These are phyloP conservation scores for Ettlia oleoabundans DNA, from an alignment of 139 green algal genomes.

Conservation along the genomic window DNA sequence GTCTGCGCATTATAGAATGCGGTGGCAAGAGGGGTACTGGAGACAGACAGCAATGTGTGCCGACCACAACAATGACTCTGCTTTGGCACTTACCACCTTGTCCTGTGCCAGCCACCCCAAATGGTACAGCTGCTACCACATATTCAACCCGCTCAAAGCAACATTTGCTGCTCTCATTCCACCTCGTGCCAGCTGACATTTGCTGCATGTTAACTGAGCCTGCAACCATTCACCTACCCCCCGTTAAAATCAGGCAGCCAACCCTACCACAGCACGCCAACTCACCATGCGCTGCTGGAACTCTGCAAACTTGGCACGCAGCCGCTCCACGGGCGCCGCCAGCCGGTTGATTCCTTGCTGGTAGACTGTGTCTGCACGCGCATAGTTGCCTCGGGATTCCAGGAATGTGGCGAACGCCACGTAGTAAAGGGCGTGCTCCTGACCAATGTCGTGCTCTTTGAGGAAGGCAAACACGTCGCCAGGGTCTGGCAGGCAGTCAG, in stretches of 20 bases:
- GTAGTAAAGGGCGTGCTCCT: slow-evolving; percentile 85
- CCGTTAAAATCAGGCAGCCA: too few species aligned
- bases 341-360: slow-evolving; percentile 72
- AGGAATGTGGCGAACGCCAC: slow-evolving; percentile 85
- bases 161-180: too few species aligned
- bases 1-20: slow-evolving; percentile 48
- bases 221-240: too few species aligned
- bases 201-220: too few species aligned
- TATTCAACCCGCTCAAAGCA: too few species aligned
- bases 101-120: too few species aligned
- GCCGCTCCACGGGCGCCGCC: slow-evolving; percentile 73
- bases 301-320: slow-evolving; percentile 74
- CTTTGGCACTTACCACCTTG: too few species aligned
- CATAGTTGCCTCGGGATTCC: slow-evolving; percentile 75
- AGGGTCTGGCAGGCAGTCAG: slow-evolving; percentile 86
- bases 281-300: slow-evolving; percentile 90
- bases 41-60: neutral
- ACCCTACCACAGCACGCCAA: neutral
- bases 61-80: too few species aligned
- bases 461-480: slow-evolving; percentile 89
- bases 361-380: slow-evolving; percentile 76
- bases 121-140: too few species aligned
- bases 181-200: too few species aligned
- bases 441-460: slow-evolving; percentile 72
- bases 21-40: neutral